Percentiles rank a stretch among this genome's conserved stretches.
These are phyloP conservation scores for Hypoxylon sp. DNA, from an alignment of 2,329 filamentous ascomycete genomes.

Conservation along the genomic window DNA sequence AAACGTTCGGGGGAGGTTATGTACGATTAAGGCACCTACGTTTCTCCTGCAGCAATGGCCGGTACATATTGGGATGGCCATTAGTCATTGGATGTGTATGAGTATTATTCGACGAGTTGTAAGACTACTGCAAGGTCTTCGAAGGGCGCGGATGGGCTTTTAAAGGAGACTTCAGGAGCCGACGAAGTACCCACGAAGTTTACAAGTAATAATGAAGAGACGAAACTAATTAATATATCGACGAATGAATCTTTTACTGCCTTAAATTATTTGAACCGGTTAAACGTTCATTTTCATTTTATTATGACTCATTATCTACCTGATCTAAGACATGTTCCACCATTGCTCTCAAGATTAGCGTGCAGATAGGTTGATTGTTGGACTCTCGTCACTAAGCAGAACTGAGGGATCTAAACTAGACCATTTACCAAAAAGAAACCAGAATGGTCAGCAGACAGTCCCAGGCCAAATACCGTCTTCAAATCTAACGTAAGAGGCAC, in stretches of 20 bases:
- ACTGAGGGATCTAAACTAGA: background rate
- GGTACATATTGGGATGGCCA: constrained; percentile 23
- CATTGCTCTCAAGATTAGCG: background rate
- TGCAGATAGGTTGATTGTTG: background rate
- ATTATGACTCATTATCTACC: background rate
- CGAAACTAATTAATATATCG: constrained; percentile 28
- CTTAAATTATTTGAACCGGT: background rate
- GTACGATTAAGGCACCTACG: constrained; percentile 15
- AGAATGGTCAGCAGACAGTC: background rate
- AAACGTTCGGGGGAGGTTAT: constrained; percentile 22
- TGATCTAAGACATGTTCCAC: background rate
- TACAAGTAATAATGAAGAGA: constrained; percentile 34
- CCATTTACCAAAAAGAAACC: background rate
- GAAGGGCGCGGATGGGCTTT: constrained; percentile 12
- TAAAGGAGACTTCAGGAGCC: constrained; percentile 14
- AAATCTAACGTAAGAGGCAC: constrained; percentile 4
- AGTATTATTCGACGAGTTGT: constrained; percentile 34
- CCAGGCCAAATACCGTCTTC: background rate
- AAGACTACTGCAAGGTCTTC: constrained; percentile 30
- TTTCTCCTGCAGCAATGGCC: constrained; percentile 15
- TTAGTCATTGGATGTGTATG: constrained; percentile 26
- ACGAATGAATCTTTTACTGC: constrained; percentile 8
- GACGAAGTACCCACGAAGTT: constrained; percentile 24
- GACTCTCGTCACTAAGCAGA: background rate
- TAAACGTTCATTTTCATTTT: background rate